Base-by-base conservation (phyloP, 257 asterid species). In the Pogostemon cablin region DNA sequence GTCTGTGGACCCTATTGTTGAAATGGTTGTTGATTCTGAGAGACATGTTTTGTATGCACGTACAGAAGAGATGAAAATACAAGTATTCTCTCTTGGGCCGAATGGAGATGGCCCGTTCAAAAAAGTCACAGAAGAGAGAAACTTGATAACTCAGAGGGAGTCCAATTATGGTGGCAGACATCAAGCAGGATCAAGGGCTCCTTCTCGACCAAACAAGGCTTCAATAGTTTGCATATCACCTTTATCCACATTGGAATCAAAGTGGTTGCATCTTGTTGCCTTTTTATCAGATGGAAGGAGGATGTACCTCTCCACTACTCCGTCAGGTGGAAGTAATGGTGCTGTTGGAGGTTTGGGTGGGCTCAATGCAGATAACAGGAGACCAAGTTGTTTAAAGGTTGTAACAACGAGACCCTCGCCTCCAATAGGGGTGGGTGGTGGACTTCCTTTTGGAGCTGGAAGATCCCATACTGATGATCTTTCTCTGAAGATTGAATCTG, bases 391-490 rank as follows among this genome's bases (percentile, higher is more conserved):
- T 83, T 86, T 95, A 78, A 95, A 95, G 84, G 97, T 95, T 74
- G 96, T 91, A 62, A 78, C 97, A 6, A 95, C 98, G 15, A 84
- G 99, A 82, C 98, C 97, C 66, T 79, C 97, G 71, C 99, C 98
- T 69, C 99, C 99, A 65, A 75, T 89, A 43, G 97, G 96, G 65
- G 96, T 86, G 68, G 86, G 90, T 67, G 81, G 88, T 6, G 93
- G 95, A 49, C 90, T 89, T 84, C 83, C 95, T 40, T 86, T 91
- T 86, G 96, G 98, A 67, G 86, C 86, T 55, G 95, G 95, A 79
- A 88, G 96, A 86, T 82, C 97, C 68, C 97, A 86, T 72, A 75
- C 71, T 78, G 98, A 91, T 81, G 98, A 88, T 81, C 82, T 89
- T 50, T 85, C 93, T 17, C 83, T 87, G 73, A 91, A 89, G 84